Evolutionary conservation across 2,329 filamentous ascomycete genomes (phyloP), one percentile per base, ranked within the genome.

Genomic region (Chaetomiaceae sp.): DNA sequence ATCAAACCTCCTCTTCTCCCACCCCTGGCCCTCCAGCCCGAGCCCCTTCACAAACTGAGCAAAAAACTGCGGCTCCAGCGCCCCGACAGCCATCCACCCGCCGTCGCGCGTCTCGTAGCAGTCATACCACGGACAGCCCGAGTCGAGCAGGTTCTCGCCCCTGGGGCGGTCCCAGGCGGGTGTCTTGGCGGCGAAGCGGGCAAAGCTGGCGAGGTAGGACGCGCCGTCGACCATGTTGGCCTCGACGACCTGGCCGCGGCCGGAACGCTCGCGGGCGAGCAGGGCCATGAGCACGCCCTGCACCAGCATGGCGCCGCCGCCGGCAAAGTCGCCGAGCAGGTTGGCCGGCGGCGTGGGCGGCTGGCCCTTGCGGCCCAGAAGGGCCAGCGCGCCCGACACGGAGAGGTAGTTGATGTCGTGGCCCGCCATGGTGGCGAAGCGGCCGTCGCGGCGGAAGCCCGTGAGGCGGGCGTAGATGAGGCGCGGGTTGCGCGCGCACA

Each of bases 391-490:
- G 0, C 92, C 92, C 0, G 86, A 87, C 0, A 96, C 88, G 43
- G 91, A 89, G 37, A 97, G 85, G 69, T 97, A 97, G 65, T 97
- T 96, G 67, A 96, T 96, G 66, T 96, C 91, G 65, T 96, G 91
- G 39, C 91, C 91, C 0, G 91, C 90, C 91, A 96, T 96, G 62
- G 78, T 71, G 42, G 79, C 81, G 70, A 96, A 97, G 61, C 82
- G 85, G 0, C 91, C 92, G 69, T 95, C 89, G 34, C 91, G 77
- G 12, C 92, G 78, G 68, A 96, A 97, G 0, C 92, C 92, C 2
- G 90, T 93, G 79, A 97, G 86, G 35, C 92, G 84, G 7, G 81
- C 89, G 50, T 95, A 83, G 48, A 97, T 82, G 2, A 97, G 72
- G 0, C 84, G 75, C 10, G 85, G 86, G 67, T 96, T 96, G 16